These are phyloP conservation scores for Pythium phragmitis DNA, from an alignment of 352 stramenopile genomes.

Conservation along the genomic window DNA sequence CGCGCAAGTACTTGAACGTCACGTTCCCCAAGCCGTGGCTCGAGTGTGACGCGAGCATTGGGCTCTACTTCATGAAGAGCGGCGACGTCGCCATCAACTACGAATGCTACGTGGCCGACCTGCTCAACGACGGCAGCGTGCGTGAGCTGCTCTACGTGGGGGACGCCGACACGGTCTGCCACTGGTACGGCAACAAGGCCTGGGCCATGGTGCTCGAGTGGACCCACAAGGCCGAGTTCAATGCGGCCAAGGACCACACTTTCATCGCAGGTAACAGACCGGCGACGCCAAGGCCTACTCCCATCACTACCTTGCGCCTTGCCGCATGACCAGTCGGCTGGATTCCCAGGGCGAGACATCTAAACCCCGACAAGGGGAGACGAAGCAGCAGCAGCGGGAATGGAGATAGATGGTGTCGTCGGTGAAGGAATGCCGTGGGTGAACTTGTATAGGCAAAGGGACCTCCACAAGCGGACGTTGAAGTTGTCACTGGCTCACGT, in stretches of 20 bases:
- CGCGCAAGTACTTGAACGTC: neutral
- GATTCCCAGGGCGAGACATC: no score
- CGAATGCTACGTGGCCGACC: conserved; percentile 4
- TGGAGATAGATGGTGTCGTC: no score
- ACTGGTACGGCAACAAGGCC: conserved; percentile 91
- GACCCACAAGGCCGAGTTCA: conserved; percentile 74
- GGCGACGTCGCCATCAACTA: conserved; percentile 1
- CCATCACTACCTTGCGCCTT: no score
- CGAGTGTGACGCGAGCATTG: neutral
- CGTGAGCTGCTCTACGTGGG: conserved; percentile 24
- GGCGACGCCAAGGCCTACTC: conserved; percentile 20
- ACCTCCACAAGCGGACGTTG: conserved; percentile 8
- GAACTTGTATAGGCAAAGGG: no score
- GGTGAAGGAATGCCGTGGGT: no score
- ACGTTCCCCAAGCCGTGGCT: neutral
- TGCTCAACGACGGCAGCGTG: conserved; percentile 50
- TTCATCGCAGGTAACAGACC: conserved; percentile 21
- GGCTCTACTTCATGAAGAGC: neutral
- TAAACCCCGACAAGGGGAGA: no score
- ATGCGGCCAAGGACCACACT: conserved; percentile 25
- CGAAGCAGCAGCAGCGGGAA: no score
- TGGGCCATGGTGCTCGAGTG: conserved; percentile 90
- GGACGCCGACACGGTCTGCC: conserved; percentile 95
- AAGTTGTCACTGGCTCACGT: conserved; percentile 26
- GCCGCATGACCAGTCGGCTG: no score